Conservation (phyloP, 441 rosid genomes). For the Syzygium syzygioides region DNA sequence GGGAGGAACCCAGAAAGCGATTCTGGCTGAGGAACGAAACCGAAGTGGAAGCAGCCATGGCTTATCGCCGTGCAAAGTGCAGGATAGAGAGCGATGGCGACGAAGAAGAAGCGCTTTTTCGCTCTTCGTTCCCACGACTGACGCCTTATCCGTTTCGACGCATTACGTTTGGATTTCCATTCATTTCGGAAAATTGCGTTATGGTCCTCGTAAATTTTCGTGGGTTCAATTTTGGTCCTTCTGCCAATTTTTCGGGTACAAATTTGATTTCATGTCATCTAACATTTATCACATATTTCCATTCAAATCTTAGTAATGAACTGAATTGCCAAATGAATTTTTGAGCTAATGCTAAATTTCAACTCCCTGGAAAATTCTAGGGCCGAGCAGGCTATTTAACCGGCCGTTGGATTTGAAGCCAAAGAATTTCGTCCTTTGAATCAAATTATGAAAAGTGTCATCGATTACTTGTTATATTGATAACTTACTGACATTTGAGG, state of each 20-base stretch:
- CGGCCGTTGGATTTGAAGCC: fast-evolving
- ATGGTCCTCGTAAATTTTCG: not conserved
- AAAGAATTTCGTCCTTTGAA: not conserved
- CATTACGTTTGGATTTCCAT: not conserved
- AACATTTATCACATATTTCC: not conserved
- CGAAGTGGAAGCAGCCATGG: slow-evolving; percentile 1
- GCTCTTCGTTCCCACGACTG: not conserved
- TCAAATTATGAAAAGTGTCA: fast-evolving
- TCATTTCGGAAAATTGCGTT: not conserved
- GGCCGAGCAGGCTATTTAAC: not conserved
- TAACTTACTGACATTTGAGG: fast-evolving
- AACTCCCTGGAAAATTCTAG: fast-evolving
- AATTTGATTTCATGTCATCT: not conserved
- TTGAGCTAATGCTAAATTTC: not conserved
- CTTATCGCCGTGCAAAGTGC: not conserved
- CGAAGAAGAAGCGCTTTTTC: not conserved
- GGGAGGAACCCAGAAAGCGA: slow-evolving; percentile 11
- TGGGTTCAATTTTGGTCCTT: not conserved
- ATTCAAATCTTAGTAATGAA: not conserved
- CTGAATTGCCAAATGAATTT: not conserved
- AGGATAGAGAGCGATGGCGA: not conserved
- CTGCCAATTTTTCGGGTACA: not conserved
- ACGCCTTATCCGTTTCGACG: not conserved
- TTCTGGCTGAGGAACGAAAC: not conserved
- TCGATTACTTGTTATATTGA: fast-evolving